These are phyloP conservation scores for Pythium folliculosum DNA, from an alignment of 352 stramenopile genomes.

Conservation along the genomic window DNA sequence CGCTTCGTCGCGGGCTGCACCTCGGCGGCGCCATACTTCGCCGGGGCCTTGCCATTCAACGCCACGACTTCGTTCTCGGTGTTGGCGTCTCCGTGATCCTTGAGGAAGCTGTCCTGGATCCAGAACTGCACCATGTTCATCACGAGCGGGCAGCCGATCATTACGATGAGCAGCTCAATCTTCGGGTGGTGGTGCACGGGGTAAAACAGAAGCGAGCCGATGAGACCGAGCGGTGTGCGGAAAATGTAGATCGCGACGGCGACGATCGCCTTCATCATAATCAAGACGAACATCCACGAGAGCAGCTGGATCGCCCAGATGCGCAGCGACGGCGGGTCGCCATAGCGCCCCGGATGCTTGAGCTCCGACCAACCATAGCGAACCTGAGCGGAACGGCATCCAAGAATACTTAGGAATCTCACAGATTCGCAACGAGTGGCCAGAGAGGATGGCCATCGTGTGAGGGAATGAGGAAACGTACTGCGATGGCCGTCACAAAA, in stretches of 20 bases:
- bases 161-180: slow-evolving; percentile 80
- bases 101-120: slow-evolving; percentile 84
- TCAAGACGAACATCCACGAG: slow-evolving; percentile 67
- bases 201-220: slow-evolving; percentile 68
- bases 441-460: neutral
- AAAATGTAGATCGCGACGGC: slow-evolving; percentile 62
- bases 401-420: neutral
- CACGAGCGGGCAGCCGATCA: slow-evolving; percentile 81
- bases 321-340: slow-evolving; percentile 61
- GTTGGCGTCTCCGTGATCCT: slow-evolving; percentile 37
- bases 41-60: slow-evolving; percentile 5
- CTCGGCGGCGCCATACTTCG: slow-evolving; percentile 14
- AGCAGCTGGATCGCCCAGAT: slow-evolving; percentile 65
- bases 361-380: slow-evolving; percentile 62
- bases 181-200: slow-evolving; percentile 71
- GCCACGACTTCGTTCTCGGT: neutral
- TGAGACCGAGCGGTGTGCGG: slow-evolving; percentile 53
- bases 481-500: slow-evolving; percentile 53
- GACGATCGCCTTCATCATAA: slow-evolving; percentile 73
- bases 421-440: neutral
- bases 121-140: slow-evolving; percentile 90
- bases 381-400: slow-evolving; percentile 29
- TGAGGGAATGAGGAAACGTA: slow-evolving; percentile 25
- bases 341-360: slow-evolving; percentile 66
- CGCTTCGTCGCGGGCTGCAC: slow-evolving; percentile 14